Evolutionary conservation across 306 rosid species (phyloP), one percentile per base, ranked within the genome.

Genomic region (Oemleria cerasiformis): DNA sequence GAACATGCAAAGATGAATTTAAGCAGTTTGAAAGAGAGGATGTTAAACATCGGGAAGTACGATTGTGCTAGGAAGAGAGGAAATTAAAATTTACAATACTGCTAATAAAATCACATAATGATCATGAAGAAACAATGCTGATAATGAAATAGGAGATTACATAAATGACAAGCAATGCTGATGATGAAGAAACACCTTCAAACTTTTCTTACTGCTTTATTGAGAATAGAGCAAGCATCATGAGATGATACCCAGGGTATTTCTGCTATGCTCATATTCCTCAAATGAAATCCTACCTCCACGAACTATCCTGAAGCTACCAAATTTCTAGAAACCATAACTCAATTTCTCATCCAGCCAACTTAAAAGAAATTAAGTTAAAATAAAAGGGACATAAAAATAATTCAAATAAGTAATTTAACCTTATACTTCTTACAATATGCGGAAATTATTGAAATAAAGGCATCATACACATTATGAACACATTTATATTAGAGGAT

Each of bases 21-120:
- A 94, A 89, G 83, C 91, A 91, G 81, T 94, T 94, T 82, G 98
- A 94, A 81, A 84, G 98, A 81, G 90, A 86, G 84, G 97, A 94
- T 85, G 96, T 94, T 23, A 94, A 94, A 79, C 78, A 83, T 77
- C 84, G 89, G 60, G 98, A 59, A 34, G 9, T 3, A 15, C 7
- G 19, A 9, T 5, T 14, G 6, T 59, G 42, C 15, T 59, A 3
- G 0, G 21, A 30, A 15, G 64, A 59, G 0, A 36, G 19, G 43
- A 2, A 59, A 3, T 30, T 3, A 36, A 42, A 59, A 57, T 4
- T 55, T 14, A 19, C 10, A 51, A 51, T 25, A 12, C 39, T 10
- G 9, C 10, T 23, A 55, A 20, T 12, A 0, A 8, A 59, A 30
- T 57, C 1, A 13, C 23, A 57, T n/a, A 57, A 30, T 47, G n/a